These are phyloP conservation scores for Sporobolomyces roseus DNA, from an alignment of 768 basidiomycete genomes.

Conservation along the genomic window DNA sequence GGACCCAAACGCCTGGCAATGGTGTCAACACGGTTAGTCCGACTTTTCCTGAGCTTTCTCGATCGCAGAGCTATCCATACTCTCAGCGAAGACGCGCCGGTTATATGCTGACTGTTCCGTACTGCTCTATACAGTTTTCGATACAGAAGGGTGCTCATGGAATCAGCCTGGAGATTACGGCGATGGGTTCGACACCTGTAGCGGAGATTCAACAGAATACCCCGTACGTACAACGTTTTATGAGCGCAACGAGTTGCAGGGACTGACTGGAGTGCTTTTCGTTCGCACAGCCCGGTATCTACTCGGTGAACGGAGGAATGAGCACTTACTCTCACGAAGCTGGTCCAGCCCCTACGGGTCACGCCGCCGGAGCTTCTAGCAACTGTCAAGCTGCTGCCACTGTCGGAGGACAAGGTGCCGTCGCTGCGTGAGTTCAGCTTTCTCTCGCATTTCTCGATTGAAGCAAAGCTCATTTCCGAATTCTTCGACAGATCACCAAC, in stretches of 20 bases:
- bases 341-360: slow-evolving; percentile 51
- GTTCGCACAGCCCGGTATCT: slow-evolving; percentile 46
- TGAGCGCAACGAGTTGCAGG: no score
- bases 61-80: no score
- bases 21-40: slow-evolving; percentile 54
- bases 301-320: slow-evolving; percentile 52
- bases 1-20: slow-evolving; percentile 47
- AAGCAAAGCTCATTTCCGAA: not conserved
- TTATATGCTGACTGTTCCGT: no score
- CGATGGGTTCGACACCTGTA: slow-evolving; percentile 53
- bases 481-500: slow-evolving; percentile 1
- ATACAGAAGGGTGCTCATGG: slow-evolving; percentile 41
- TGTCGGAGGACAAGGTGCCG: slow-evolving; percentile 53
- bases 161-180: slow-evolving; percentile 50
- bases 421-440: slow-evolving; percentile 34
- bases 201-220: slow-evolving; percentile 47
- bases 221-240: no score
- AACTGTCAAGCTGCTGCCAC: slow-evolving; percentile 58
- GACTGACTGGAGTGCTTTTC: no score
- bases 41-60: no score
- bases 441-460: slow-evolving; percentile 20
- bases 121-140: no score
- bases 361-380: slow-evolving; percentile 58
- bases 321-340: slow-evolving; percentile 51
- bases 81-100: no score